Evolutionary conservation across 1,284 basidiomycete species (phyloP).

Genomic region (Sanghuangporus baumii): DNA sequence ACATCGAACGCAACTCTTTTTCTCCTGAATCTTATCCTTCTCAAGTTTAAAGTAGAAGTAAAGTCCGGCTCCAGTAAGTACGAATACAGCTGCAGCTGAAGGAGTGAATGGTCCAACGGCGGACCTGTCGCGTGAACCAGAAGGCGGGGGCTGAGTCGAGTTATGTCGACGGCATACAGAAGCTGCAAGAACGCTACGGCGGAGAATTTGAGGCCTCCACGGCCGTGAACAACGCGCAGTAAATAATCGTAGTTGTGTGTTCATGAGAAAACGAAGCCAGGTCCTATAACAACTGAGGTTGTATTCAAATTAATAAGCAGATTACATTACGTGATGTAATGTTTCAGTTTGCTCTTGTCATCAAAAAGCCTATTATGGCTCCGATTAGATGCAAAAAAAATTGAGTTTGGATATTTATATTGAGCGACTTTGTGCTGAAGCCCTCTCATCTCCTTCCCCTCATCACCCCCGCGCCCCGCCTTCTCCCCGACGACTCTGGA

Average conservation of each 20-base stretch:
- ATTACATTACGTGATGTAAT: background rate
- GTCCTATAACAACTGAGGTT: background rate
- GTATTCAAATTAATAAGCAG: background rate
- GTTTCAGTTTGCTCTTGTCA: background rate
- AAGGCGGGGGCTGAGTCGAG: background rate
- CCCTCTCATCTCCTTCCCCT: background rate
- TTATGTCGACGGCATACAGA: background rate
- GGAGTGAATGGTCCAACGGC: constrained; percentile 74
- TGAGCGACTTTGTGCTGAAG: background rate
- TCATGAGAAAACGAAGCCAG: background rate
- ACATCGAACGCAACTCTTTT: constrained; percentile 41
- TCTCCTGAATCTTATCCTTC: constrained; percentile 73
- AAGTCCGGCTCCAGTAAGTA: constrained; percentile 76
- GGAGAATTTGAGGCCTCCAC: background rate
- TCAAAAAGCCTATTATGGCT: background rate
- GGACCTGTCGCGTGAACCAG: constrained; percentile 32
- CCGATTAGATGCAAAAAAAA: background rate
- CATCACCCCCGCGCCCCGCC: background rate
- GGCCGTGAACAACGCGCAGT: background rate
- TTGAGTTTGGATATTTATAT: background rate
- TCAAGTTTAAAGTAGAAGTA: constrained; percentile 88
- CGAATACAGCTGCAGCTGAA: constrained; percentile 76
- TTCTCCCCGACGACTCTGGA: background rate
- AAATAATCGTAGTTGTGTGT: background rate
- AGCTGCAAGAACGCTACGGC: background rate